A percentile compares a stretch with the other conserved stretches of the same genome.
These are phyloP conservation scores for Colletotrichum higginsianum DNA, from an alignment of 2,329 filamentous ascomycete species.

Conservation along the genomic window DNA sequence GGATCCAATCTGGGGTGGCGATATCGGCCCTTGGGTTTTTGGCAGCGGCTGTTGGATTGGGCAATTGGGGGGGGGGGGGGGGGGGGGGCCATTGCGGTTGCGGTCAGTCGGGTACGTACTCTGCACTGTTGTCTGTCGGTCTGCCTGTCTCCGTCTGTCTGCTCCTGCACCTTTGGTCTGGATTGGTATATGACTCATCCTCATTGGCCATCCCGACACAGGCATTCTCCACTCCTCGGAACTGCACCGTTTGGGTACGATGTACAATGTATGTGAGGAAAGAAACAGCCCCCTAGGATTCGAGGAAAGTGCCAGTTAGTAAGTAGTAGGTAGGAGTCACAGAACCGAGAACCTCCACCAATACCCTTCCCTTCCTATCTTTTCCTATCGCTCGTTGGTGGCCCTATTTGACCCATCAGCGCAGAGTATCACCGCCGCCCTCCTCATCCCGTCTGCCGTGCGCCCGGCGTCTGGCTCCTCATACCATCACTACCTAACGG, in stretches of 20 bases:
- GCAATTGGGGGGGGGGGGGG: neutral
- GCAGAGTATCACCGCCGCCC: neutral
- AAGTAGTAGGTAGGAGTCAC: neutral
- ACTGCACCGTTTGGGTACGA: neutral
- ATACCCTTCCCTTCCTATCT: neutral
- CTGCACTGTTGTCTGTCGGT: too few species aligned
- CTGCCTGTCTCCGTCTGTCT: neutral
- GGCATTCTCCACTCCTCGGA: neutral
- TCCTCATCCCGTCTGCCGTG: too few species aligned
- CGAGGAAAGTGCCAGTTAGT: slow-evolving; percentile 6
- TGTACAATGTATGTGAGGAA: neutral
- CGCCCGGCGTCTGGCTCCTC: neutral
- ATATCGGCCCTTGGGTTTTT: slow-evolving; percentile 27
- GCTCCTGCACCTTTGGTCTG: slow-evolving; percentile 8
- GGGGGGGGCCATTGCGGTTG: neutral
- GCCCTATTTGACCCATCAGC: too few species aligned
- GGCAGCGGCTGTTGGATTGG: neutral
- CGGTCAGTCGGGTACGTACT: neutral
- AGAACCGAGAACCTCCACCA: slow-evolving; percentile 4
- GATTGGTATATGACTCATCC: slow-evolving; percentile 25
- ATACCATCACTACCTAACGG: neutral
- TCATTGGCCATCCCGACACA: slow-evolving; percentile 11
- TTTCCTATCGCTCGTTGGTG: slow-evolving; percentile 2
- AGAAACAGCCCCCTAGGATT: neutral
- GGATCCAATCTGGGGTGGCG: slow-evolving; percentile 39